These are phyloP conservation scores for Arthroderma uncinatum DNA, from an alignment of 2,329 filamentous ascomycete species.

Conservation along the genomic window DNA sequence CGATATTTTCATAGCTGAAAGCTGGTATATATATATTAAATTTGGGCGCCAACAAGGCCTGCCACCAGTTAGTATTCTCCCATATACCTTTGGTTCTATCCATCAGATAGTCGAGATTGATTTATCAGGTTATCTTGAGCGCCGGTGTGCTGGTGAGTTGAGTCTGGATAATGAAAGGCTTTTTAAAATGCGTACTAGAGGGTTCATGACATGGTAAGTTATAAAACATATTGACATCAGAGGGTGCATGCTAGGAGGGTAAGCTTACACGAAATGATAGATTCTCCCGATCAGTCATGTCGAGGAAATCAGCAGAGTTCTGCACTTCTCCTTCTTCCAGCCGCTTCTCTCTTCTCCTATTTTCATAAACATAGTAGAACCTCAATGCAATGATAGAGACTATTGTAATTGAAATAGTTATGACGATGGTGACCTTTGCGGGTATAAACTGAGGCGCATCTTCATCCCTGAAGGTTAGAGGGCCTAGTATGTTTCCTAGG, in stretches of 20 bases:
- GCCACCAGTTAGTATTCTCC: too few species aligned
- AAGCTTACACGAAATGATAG: constrained; percentile 24
- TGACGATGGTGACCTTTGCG: constrained; percentile 58
- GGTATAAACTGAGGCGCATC: constrained; percentile 57
- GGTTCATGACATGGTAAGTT: not conserved
- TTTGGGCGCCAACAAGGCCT: too few species aligned
- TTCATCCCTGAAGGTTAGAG: constrained; percentile 51
- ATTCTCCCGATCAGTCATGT: constrained; percentile 53
- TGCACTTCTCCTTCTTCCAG: constrained; percentile 33
- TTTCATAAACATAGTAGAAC: constrained; percentile 48
- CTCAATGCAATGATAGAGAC: constrained; percentile 46
- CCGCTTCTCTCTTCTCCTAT: constrained; percentile 46
- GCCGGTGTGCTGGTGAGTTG: too few species aligned
- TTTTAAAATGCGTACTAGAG: not conserved
- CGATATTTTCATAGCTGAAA: too few species aligned
- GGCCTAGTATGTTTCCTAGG: constrained; percentile 56
- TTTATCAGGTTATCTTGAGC: too few species aligned
- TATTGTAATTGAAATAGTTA: constrained; percentile 54
- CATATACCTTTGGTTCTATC: too few species aligned
- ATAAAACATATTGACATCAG: constrained; percentile 7
- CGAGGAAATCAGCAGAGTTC: constrained; percentile 48
- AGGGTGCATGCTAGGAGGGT: constrained; percentile 47
- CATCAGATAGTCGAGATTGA: too few species aligned
- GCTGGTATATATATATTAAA: too few species aligned
- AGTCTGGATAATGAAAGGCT: too few species aligned